Evolutionary conservation across 345 rosid species (phyloP).

Genomic region (Dovyalis caffra): DNA sequence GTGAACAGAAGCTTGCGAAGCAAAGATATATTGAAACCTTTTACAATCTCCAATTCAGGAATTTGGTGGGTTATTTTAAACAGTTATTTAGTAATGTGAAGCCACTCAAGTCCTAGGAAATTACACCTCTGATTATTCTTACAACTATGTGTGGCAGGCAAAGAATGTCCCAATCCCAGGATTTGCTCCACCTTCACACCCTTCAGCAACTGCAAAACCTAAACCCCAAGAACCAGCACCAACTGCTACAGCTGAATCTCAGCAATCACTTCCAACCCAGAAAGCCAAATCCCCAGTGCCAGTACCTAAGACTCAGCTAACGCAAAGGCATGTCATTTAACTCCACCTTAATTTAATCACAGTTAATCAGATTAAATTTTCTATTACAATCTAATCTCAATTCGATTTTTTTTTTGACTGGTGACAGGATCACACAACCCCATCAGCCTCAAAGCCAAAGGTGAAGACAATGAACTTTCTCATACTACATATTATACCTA

Average conservation of each 20-base stretch:
- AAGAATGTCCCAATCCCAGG: constrained; percentile 52
- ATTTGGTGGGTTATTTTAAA: constrained; percentile 44
- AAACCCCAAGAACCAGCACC: constrained; percentile 16
- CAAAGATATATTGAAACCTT: constrained; percentile 69
- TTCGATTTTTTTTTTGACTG: not conserved
- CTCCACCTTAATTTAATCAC: not conserved
- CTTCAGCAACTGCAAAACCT: constrained; percentile 10
- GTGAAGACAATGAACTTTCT: not conserved
- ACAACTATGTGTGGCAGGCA: constrained; percentile 40
- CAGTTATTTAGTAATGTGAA: not conserved
- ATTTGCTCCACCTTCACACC: constrained; percentile 29
- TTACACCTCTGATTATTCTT: not conserved
- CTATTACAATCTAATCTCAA: not conserved
- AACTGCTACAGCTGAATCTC: constrained; percentile 17
- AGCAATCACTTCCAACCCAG: not conserved
- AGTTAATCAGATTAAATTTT: not conserved
- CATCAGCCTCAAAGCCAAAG: not conserved
- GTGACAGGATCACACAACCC: not conserved
- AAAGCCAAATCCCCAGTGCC: constrained; percentile 5
- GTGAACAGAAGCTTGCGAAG: constrained; percentile 69
- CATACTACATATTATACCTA: not conserved
- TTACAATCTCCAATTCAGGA: constrained; percentile 70
- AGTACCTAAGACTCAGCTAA: constrained; percentile 3
- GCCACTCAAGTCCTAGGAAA: not conserved
- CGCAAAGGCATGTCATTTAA: constrained; percentile 11